A percentile compares a stretch with the other conserved stretches of the same genome.
Conservation (phyloP, 1,284 basidiomycete genomes). For the Ceratobasidium sp. region DNA sequence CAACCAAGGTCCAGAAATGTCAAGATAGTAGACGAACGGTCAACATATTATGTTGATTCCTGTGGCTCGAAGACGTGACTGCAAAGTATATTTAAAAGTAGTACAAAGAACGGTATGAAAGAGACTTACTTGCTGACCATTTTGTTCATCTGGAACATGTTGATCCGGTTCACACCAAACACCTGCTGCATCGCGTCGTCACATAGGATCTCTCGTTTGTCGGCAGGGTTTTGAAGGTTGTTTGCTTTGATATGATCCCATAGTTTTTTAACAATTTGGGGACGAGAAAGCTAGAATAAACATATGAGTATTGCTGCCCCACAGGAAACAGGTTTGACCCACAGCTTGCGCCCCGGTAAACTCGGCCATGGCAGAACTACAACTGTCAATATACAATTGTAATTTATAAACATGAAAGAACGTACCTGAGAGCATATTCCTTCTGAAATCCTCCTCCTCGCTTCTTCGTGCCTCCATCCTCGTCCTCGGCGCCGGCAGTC, state of each 20-base stretch:
- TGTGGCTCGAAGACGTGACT: conserved; percentile 16
- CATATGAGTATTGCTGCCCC: conserved; percentile 62
- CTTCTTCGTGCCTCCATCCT: conserved; percentile 60
- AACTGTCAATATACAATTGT: conserved; percentile 24
- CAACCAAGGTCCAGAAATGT: conserved; percentile 2
- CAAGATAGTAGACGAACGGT: neutral
- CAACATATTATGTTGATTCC: neutral
- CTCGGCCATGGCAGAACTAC: conserved; percentile 40
- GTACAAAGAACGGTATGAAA: too few relatives aligned
- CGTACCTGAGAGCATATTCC: conserved; percentile 80
- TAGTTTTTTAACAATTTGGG: conserved; percentile 89
- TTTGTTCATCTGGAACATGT: conserved; percentile 92
- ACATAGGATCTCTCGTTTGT: conserved; percentile 86
- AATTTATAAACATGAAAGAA: conserved; percentile 44
- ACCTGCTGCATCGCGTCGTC: conserved; percentile 77
- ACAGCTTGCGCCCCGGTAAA: conserved; percentile 16
- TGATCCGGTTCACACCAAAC: conserved; percentile 70
- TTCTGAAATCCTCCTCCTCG: conserved; percentile 77
- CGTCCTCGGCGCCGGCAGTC: conserved; percentile 36
- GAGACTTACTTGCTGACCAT: conserved; percentile 77
- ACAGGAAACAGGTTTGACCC: conserved; percentile 19
- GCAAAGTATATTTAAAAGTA: neutral
- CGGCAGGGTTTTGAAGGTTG: conserved; percentile 82
- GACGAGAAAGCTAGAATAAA: conserved; percentile 77
- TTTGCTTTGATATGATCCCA: conserved; percentile 89